phyloP scores from a whole-genome alignment of 257 asterid species.

The Solanum virginianum region DNA sequence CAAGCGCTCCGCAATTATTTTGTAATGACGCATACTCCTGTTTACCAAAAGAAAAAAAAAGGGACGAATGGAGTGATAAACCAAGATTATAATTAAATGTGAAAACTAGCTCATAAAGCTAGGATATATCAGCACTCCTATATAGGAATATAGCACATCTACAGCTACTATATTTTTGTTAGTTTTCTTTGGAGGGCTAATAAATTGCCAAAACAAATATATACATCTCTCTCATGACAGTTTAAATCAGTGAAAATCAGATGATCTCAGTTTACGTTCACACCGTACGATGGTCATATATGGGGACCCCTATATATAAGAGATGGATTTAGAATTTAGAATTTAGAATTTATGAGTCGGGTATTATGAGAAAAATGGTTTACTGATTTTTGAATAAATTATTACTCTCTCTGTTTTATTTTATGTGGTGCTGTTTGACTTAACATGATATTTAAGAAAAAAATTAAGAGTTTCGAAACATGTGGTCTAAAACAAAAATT shows the following conservation, averaged over 20 bases:
- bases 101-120: neutral
- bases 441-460: too few relatives aligned
- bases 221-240: neutral
- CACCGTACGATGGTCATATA: conserved; percentile 6
- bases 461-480: too few relatives aligned
- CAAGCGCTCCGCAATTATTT: too few relatives aligned
- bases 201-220: neutral
- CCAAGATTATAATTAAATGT: neutral
- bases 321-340: neutral
- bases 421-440: too few relatives aligned
- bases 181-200: neutral
- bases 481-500: too few relatives aligned
- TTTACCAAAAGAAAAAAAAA: too few relatives aligned
- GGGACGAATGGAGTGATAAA: neutral
- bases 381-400: neutral
- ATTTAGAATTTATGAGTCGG: neutral
- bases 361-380: neutral
- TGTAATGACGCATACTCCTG: too few relatives aligned
- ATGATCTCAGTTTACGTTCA: conserved; percentile 26
- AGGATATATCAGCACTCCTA: neutral
- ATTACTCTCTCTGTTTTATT: neutral
- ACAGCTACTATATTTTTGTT: neutral
- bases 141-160: neutral
- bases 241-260: conserved; percentile 13
- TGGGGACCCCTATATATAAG: conserved; percentile 14